Conservation (phyloP, 169 alveolate genomes). For the Eimeria tenella region DNA sequence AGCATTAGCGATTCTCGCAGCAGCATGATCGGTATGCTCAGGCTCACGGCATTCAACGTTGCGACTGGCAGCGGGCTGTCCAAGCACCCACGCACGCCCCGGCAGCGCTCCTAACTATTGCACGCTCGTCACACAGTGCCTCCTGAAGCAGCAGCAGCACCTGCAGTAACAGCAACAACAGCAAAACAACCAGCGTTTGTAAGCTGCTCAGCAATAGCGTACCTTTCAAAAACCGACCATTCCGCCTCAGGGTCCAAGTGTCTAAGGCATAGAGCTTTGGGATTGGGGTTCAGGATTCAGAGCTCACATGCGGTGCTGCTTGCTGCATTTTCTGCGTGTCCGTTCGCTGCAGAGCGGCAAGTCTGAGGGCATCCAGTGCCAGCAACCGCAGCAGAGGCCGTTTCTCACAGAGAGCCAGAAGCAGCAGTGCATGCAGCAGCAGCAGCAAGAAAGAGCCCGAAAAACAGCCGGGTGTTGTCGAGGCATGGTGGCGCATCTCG, state of each 20-base stretch:
- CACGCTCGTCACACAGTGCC: slow-evolving; percentile 44
- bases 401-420: slow-evolving; percentile 26
- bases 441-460: not conserved
- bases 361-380: not conserved
- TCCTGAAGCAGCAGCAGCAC: slow-evolving; percentile 65
- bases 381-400: slow-evolving; percentile 42
- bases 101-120: slow-evolving; percentile 2
- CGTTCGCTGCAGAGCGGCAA: not conserved
- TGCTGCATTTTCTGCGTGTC: not conserved
- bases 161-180: slow-evolving; percentile 36
- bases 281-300: not conserved
- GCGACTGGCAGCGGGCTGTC: slow-evolving; percentile 4
- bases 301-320: not conserved
- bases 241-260: not conserved
- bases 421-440: slow-evolving; percentile 44
- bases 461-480: not conserved
- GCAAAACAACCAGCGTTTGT: not conserved
- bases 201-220: not conserved
- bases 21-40: not conserved
- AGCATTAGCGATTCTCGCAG: not conserved
- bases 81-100: slow-evolving; percentile 19
- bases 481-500: not conserved
- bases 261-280: not conserved
- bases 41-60: not conserved
- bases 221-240: not conserved